These are phyloP conservation scores for Sodiomyces alkalinus DNA, from an alignment of 2,329 filamentous ascomycete species.

Conservation along the genomic window DNA sequence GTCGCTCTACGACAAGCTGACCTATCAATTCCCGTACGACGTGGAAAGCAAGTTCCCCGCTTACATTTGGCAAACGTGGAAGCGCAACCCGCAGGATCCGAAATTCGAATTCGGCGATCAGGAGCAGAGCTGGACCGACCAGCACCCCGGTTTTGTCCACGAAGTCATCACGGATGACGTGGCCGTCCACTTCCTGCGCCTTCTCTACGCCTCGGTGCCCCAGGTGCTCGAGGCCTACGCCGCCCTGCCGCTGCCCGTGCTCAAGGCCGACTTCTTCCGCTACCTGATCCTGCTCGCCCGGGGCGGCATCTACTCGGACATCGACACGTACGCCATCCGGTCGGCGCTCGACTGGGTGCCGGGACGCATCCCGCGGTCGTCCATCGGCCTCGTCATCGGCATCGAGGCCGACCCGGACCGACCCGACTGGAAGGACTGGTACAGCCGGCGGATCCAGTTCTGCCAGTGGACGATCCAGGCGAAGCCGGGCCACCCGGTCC, in stretches of 20 bases:
- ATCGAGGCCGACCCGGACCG: constrained; percentile 95
- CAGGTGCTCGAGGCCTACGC: constrained; percentile 67
- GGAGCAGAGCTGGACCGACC: constrained; percentile 78
- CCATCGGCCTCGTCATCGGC: constrained; percentile 76
- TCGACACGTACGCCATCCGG: constrained; percentile 77
- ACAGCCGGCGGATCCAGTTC: constrained; percentile 90
- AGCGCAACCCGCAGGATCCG: constrained; percentile 61
- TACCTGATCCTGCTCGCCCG: constrained; percentile 52
- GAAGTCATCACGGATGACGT: constrained; percentile 92
- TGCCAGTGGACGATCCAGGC: constrained; percentile 98
- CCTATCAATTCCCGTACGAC: constrained; percentile 90
- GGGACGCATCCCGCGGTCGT: constrained; percentile 54
- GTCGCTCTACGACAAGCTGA: constrained; percentile 65
- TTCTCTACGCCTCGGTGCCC: constrained; percentile 73
- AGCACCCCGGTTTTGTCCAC: constrained; percentile 85
- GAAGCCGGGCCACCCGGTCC: constrained; percentile 84
- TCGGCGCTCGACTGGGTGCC: constrained; percentile 84
- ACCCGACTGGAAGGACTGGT: constrained; percentile 88
- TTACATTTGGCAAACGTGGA: constrained; percentile 99
- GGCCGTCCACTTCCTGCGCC: constrained; percentile 62
- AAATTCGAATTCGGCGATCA: constrained; percentile 70
- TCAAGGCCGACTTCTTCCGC: constrained; percentile 69
- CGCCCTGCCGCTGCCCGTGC: constrained; percentile 55
- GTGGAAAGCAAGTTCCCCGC: constrained; percentile 79
- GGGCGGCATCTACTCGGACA: constrained; percentile 66